phyloP scores from a whole-genome alignment of 164 flowering plant species.

The Saururus chinensis region DNA sequence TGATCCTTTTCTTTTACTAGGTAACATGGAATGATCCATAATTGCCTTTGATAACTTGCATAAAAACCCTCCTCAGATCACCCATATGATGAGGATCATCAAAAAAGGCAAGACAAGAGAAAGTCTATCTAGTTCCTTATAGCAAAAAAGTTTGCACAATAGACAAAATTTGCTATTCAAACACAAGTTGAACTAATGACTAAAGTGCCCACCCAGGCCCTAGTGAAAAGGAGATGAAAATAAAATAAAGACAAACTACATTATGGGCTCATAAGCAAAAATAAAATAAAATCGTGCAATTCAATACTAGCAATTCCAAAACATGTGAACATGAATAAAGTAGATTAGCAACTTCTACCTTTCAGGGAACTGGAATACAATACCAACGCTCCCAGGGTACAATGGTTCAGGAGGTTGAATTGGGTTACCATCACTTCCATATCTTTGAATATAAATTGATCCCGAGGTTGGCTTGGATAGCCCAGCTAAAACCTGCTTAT shows the following conservation, averaged over 20 bases:
- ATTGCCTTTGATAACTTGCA: too few species aligned
- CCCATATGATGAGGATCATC: too few species aligned
- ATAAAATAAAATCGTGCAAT: not conserved
- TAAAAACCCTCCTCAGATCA: too few species aligned
- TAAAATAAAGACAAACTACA: not conserved
- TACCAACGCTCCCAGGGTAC: conserved; percentile 75
- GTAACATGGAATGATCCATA: not conserved
- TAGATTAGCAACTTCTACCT: conserved; percentile 35
- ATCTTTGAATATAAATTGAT: conserved; percentile 54
- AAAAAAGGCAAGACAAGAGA: too few species aligned
- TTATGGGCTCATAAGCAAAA: not conserved
- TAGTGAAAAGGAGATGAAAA: too few species aligned
- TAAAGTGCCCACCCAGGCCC: too few species aligned
- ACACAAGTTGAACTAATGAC: not conserved
- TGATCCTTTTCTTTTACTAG: too few species aligned
- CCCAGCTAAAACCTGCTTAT: conserved; percentile 81
- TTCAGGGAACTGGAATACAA: conserved; percentile 98
- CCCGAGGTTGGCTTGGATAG: conserved; percentile 85
- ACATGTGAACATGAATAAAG: not conserved
- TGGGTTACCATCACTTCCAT: conserved; percentile 51
- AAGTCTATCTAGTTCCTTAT: too few species aligned
- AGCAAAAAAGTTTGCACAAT: too few species aligned
- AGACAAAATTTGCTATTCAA: too few species aligned
- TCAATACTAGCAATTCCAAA: not conserved
- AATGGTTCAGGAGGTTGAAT: conserved; percentile 38